phyloP scores from a whole-genome alignment of 257 asterid genomes.

The Solanum neorickii region DNA sequence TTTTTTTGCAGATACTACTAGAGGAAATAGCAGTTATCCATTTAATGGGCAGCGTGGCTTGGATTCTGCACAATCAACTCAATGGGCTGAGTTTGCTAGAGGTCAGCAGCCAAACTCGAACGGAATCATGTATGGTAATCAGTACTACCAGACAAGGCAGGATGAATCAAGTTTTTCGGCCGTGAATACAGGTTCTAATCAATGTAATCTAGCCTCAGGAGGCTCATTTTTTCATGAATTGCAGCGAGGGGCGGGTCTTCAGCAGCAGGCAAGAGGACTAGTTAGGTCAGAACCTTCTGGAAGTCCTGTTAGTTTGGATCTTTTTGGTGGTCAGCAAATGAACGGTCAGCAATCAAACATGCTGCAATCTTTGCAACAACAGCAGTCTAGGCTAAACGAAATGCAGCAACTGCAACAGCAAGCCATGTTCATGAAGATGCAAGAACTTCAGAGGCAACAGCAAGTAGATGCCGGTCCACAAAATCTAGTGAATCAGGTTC shows the following conservation, averaged over 20 bases:
- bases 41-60: conserved; percentile 28
- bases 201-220: conserved; percentile 31
- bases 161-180: conserved; percentile 55
- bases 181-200: conserved; percentile 48
- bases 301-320: conserved; percentile 67
- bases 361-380: conserved; percentile 61
- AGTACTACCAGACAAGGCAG: conserved; percentile 44
- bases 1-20: conserved; percentile 26
- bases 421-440: conserved; percentile 40
- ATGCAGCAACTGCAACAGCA: conserved; percentile 77
- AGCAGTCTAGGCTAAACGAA: conserved; percentile 52
- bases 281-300: conserved; percentile 44
- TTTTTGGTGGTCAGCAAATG: conserved; percentile 89
- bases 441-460: conserved; percentile 20
- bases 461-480: conserved; percentile 43
- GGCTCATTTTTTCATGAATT: conserved; percentile 46
- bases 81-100: conserved; percentile 31
- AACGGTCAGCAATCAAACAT: conserved; percentile 51
- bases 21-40: conserved; percentile 37
- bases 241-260: conserved; percentile 46
- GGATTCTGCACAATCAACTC: conserved; percentile 33
- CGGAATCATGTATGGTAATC: conserved; percentile 55
- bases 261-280: conserved; percentile 43
- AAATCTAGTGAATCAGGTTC: conserved; percentile 28
- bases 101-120: conserved; percentile 50